Evolutionary conservation across 371 early-diverging fungal genomes (phyloP), one percentile per base, ranked within the genome.

Genomic region (Syncephalastrum monosporum): DNA sequence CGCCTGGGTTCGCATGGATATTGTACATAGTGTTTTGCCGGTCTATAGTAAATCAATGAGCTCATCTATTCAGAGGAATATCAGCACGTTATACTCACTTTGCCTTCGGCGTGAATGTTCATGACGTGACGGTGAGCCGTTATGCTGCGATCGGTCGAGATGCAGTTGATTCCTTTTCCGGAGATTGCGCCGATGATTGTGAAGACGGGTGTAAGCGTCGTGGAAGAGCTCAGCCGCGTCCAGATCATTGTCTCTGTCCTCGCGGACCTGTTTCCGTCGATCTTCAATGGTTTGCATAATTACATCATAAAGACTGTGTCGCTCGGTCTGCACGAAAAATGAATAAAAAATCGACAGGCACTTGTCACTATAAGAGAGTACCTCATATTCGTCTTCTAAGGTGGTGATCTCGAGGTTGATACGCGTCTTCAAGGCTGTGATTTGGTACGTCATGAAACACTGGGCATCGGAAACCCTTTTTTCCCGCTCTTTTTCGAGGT

Each of bases 301-400:
- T n/a, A 45, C 63, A 33, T 69, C 69, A 42, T 66, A 54, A 24
- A 65, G 29, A 15, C 56, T 56, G 17, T 63, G 53, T 13, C 55
- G 53, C 47, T 67, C 68, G 23, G 19, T 45, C 57, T 64, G 16
- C 16, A 24, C 7, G n/a, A 5, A 24, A 49, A 1, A 54, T 14
- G 0, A 42, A 21, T 3, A 13, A 49, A 49, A 49, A 33, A 25
- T 41, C 15, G 15, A 27, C 7, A 43, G 27, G n/a, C 23, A 24
- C 17, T 5, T 15, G 5, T 47, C 38, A 46, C 19, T 23, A 16
- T 3, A 16, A n/a, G 5, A n/a, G 25, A 21, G 24, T 66, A 68
- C 72, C 60, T 77, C 68, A 46, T 72, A 77, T 52, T 77, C 74
- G 29, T 74, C 72, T 47, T 77, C 72, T 14, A 72, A 57, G 12